Evolutionary conservation across 176 grass and related monocot genomes (phyloP), one percentile per base, ranked within the genome.

Genomic region (Eragrostis curvula): DNA sequence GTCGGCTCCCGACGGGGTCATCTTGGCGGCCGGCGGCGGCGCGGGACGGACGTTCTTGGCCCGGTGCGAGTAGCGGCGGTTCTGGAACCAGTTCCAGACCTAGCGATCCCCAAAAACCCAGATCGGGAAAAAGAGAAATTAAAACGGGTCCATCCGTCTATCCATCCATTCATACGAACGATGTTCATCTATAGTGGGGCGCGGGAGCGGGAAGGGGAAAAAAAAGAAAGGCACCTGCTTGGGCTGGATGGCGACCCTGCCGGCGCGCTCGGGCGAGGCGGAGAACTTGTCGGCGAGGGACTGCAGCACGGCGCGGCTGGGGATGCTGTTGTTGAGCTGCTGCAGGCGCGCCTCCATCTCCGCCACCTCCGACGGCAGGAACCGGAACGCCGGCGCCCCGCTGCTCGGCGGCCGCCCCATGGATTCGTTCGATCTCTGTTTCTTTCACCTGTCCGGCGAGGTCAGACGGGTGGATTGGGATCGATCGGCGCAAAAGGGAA

Each of bases 61-160:
- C 66, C 91, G 90, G 68, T 96, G 93, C 70, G 93, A 92, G 88
- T 99, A 95, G 73, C 97, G 91, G 81, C 93, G 86, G 85, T 99
- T 99, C 71, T 99, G 97, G 72, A 99, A 99, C 97, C 97, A 99
- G 65, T 96, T 99, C 97, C 97, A 99, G 5, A 99, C 97, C 96
- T 99, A 80, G 42, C 80, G 27, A 14, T 12, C 32, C 3, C 21
- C 41, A 21, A n/a, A 48, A n/a, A 9, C 16, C 46, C 63, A 64
- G 67, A 71, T 63, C 75, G 29, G 45, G 25, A 72, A 11, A 57
- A 58, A 24, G 7, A 6, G n/a, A 71, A 50, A 73, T 29, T 70
- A 12, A 81, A 42, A 52, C 46, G 24, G 70, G 43, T 21, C 65
- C 30, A n/a, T 39, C 16, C 44, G 18, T 36, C 32, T 36, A 60